Conservation (phyloP, 495 filamentous ascomycete species). For the Penicillium antarcticum region DNA sequence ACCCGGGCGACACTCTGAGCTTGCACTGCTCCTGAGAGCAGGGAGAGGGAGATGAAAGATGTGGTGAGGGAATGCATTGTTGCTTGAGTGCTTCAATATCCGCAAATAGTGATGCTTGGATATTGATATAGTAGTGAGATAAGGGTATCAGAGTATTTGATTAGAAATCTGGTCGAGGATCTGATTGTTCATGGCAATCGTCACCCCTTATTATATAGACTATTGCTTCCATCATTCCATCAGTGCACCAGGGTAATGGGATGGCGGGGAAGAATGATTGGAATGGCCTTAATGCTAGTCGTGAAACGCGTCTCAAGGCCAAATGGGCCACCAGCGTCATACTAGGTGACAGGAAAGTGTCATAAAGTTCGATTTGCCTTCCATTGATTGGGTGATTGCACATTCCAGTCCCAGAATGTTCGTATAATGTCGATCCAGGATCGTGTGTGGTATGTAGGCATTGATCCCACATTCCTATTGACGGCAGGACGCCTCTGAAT, state of each 20-base stretch:
- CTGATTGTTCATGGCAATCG: neutral
- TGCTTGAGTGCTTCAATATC: neutral
- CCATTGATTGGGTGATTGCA: slow-evolving; percentile 3
- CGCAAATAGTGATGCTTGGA: neutral
- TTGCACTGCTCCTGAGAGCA: slow-evolving; percentile 22
- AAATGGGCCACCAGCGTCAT: slow-evolving; percentile 17
- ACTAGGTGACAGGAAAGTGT: slow-evolving; percentile 18
- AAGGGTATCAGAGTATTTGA: no score
- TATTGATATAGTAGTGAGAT: neutral
- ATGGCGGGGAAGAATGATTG: slow-evolving; percentile 25
- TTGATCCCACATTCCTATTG: slow-evolving; percentile 18
- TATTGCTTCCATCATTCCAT: slow-evolving; percentile 6
- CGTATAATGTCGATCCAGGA: slow-evolving; percentile 14
- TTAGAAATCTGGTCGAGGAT: neutral
- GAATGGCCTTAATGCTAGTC: slow-evolving; percentile 11
- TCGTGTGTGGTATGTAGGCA: slow-evolving; percentile 13
- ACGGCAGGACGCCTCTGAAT: slow-evolving; percentile 13
- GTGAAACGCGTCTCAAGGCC: slow-evolving; percentile 12
- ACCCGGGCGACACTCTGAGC: slow-evolving; percentile 27
- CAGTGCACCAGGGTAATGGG: slow-evolving; percentile 6
- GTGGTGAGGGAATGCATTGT: slow-evolving; percentile 19
- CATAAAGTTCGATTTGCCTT: neutral
- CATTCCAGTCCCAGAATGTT: slow-evolving; percentile 19
- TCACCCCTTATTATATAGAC: slow-evolving; percentile 12
- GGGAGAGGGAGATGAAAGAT: slow-evolving; percentile 14